Evolutionary conservation across 2,329 filamentous ascomycete species (phyloP).

Genomic region (Podosphaera leucotricha): DNA sequence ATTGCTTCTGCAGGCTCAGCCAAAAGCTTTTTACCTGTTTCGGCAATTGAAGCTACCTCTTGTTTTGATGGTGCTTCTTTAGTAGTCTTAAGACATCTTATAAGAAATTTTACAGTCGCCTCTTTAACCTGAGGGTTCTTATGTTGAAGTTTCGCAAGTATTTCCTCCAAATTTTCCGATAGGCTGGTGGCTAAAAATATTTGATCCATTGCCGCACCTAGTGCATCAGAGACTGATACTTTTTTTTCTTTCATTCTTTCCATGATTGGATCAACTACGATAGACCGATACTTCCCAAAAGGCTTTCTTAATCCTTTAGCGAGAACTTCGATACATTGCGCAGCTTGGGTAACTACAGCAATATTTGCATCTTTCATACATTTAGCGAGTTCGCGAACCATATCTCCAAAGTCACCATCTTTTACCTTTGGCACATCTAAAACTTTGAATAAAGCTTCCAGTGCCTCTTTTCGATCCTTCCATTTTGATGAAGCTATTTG

Average conservation of each 20-base stretch:
- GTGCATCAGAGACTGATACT: conserved; percentile 61
- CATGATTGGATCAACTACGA: conserved; percentile 72
- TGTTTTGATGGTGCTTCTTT: conserved; percentile 61
- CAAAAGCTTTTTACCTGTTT: conserved; percentile 68
- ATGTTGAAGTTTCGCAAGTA: conserved; percentile 59
- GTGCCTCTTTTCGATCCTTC: conserved; percentile 91
- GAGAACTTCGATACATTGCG: conserved; percentile 73
- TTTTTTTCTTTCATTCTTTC: conserved; percentile 98
- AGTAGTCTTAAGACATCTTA: conserved; percentile 64
- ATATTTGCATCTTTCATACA: conserved; percentile 99
- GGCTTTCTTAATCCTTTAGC: conserved; percentile 61
- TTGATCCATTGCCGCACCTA: conserved; percentile 61
- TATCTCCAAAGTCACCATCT: conserved; percentile 67
- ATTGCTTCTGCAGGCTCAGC: conserved; percentile 72
- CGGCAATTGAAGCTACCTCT: conserved; percentile 69
- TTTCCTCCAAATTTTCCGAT: conserved; percentile 78
- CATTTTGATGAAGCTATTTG: conserved; percentile 77
- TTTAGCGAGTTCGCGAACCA: conserved; percentile 67
- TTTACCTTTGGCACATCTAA: conserved; percentile 80
- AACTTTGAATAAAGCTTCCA: conserved; percentile 55
- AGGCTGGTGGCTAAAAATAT: conserved; percentile 43
- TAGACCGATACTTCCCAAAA: conserved; percentile 60
- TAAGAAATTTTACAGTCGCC: conserved; percentile 81
- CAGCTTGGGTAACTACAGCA: conserved; percentile 76
- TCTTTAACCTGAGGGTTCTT: conserved; percentile 98